Evolutionary conservation across 2,329 filamentous ascomycete genomes (phyloP).

Genomic region (Hymenoscyphus infarciens): DNA sequence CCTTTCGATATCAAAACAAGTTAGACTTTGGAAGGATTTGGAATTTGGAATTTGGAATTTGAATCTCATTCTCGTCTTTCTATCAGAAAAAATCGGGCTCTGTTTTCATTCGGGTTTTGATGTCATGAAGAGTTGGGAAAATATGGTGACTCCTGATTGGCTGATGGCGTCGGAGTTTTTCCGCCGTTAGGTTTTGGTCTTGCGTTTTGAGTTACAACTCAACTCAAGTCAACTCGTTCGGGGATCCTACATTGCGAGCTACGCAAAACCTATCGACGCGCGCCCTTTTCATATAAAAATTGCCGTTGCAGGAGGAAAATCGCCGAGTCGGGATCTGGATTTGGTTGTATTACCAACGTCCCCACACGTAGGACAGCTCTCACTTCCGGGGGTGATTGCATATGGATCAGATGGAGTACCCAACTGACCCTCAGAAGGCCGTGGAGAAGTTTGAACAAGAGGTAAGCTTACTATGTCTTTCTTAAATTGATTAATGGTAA

Average conservation of each 20-base stretch:
- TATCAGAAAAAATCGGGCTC: background rate
- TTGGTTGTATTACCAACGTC: background rate
- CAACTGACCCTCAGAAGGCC: background rate
- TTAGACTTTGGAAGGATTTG: background rate
- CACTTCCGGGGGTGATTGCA: background rate
- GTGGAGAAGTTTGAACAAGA: background rate
- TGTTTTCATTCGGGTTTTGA: background rate
- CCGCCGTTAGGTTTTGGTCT: background rate
- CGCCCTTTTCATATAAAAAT: background rate
- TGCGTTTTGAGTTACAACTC: background rate
- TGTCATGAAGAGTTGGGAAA: background rate
- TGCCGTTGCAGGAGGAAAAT: background rate
- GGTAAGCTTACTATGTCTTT: background rate
- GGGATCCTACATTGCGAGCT: background rate
- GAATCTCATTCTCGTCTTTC: background rate
- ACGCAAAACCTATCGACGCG: background rate
- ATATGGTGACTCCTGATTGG: background rate
- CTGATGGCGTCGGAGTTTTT: background rate
- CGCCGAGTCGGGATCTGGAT: background rate
- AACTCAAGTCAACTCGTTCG: background rate
- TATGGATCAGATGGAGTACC: background rate
- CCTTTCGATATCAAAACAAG: background rate
- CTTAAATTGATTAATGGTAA: background rate
- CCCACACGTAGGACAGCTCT: background rate
- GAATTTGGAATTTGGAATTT: background rate